Evolutionary conservation across 345 rosid genomes (phyloP).

Genomic region (Adansonia digitata): DNA sequence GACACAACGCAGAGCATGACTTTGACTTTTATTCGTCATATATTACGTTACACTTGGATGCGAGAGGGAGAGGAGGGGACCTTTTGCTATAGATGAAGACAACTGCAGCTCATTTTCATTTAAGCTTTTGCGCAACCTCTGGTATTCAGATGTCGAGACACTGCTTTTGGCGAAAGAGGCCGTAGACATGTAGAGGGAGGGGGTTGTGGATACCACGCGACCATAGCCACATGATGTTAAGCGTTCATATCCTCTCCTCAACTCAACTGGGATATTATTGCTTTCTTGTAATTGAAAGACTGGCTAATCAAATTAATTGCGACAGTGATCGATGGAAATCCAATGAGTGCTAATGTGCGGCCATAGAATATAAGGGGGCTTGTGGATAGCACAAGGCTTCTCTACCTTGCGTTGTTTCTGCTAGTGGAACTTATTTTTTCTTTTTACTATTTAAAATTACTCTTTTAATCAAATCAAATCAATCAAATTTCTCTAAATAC

Average conservation of each 20-base stretch:
- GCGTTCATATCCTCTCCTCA: not conserved
- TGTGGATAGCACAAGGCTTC: conserved; percentile 13
- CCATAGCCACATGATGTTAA: not conserved
- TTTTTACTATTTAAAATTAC: no score
- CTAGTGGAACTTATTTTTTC: no score
- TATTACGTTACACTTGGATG: not conserved
- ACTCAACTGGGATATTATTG: conserved; percentile 4
- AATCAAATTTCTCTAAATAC: no score
- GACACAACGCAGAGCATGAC: not conserved
- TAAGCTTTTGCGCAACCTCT: not conserved
- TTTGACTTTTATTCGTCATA: conserved; percentile 3
- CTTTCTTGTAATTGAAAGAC: not conserved
- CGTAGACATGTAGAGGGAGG: not conserved
- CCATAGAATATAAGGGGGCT: not conserved
- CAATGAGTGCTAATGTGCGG: not conserved
- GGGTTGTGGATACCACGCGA: conserved; percentile 22
- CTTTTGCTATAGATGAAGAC: not conserved
- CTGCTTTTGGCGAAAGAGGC: conserved; percentile 3
- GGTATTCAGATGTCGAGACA: not conserved
- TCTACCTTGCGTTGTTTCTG: not conserved
- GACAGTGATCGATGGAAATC: not conserved
- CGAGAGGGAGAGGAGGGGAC: not conserved
- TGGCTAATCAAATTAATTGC: not conserved
- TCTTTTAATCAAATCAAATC: no score
- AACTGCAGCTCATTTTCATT: not conserved